A percentile compares a stretch with the other conserved stretches of the same genome.
phyloP scores from a whole-genome alignment of 768 basidiomycete species.

The Serendipita sp. region DNA sequence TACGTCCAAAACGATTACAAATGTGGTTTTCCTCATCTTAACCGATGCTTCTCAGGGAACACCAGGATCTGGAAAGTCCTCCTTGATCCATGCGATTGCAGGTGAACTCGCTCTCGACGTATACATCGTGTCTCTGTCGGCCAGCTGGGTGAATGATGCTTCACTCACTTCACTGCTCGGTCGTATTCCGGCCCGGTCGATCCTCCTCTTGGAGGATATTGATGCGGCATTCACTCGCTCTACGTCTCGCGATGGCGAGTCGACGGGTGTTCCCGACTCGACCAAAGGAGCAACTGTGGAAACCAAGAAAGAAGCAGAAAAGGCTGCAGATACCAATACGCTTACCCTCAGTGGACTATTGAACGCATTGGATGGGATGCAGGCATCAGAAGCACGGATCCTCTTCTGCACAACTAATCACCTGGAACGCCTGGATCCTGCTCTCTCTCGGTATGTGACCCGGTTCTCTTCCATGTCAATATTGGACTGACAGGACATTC shows the following conservation, averaged over 20 bases:
- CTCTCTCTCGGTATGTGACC: constrained; percentile 77
- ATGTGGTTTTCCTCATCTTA: neutral
- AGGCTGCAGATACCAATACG: constrained; percentile 56
- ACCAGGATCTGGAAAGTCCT: constrained; percentile 71
- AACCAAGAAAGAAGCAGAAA: constrained; percentile 25
- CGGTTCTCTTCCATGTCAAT: constrained; percentile 24
- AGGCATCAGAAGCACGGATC: constrained; percentile 72
- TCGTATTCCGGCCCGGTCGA: constrained; percentile 67
- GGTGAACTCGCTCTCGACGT: constrained; percentile 83
- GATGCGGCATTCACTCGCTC: constrained; percentile 79
- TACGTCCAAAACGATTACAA: constrained; percentile 15
- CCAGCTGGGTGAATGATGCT: constrained; percentile 49
- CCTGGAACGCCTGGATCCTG: constrained; percentile 77
- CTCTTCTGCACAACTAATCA: constrained; percentile 87
- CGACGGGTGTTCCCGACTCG: constrained; percentile 8
- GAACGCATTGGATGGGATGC: constrained; percentile 75
- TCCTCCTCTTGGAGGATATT: constrained; percentile 79
- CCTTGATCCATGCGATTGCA: constrained; percentile 68
- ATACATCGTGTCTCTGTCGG: constrained; percentile 71
- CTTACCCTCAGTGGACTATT: constrained; percentile 65
- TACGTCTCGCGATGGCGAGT: constrained; percentile 43
- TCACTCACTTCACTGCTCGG: constrained; percentile 78
- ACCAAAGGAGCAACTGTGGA: neutral
- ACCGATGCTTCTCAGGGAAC: constrained; percentile 21
- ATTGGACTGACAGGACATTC: neutral